Conservation (phyloP, 805 yeast genomes). For the Grigorovia yakushimaensis region DNA sequence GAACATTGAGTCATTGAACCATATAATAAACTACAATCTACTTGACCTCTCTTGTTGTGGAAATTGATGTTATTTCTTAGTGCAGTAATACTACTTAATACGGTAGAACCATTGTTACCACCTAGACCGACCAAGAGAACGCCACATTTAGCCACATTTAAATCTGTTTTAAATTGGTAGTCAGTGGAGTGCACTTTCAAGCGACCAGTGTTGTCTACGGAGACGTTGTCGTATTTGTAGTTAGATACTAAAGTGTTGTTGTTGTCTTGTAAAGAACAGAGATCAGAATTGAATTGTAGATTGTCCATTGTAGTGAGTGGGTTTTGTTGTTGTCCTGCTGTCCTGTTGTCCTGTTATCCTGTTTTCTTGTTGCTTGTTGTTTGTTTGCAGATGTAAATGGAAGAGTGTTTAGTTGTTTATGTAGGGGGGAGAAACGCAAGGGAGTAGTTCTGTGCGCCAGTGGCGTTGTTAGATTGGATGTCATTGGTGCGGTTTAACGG, state of each 20-base stretch:
- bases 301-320: background rate
- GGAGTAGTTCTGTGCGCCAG: background rate
- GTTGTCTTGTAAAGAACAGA: slow-evolving; percentile 3
- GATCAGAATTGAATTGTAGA: slow-evolving; percentile 4
- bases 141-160: slow-evolving; percentile 77
- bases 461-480: background rate
- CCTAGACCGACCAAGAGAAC: slow-evolving; percentile 88
- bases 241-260: slow-evolving; percentile 3
- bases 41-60: slow-evolving; percentile 69
- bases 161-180: slow-evolving; percentile 79
- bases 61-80: slow-evolving; percentile 71
- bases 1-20: slow-evolving; percentile 94
- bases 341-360: too few species aligned
- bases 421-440: background rate
- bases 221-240: slow-evolving; percentile 7
- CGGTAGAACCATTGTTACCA: slow-evolving; percentile 93
- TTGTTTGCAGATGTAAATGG: too few species aligned
- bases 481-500: background rate
- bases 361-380: too few species aligned
- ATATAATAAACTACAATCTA: slow-evolving; percentile 63
- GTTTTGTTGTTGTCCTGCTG: background rate
- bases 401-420: background rate
- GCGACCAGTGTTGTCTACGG: slow-evolving; percentile 10
- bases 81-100: slow-evolving; percentile 76
- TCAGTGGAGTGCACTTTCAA: slow-evolving; percentile 16